These are phyloP conservation scores for Starmerella potacharoeniae DNA, from an alignment of 805 yeast genomes.

Conservation along the genomic window DNA sequence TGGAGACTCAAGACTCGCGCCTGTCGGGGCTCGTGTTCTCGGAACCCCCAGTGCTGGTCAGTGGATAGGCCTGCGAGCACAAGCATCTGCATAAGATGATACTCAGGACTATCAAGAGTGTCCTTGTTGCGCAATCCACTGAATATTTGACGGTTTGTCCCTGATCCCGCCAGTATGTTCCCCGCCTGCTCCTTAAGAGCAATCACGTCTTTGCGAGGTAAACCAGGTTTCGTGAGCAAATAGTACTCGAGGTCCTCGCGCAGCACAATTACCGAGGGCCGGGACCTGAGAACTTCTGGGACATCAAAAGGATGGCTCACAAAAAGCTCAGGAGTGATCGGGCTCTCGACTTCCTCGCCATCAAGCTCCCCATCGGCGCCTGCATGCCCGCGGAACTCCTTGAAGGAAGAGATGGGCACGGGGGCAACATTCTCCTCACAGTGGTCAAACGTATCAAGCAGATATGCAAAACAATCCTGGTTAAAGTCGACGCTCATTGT, in stretches of 20 bases:
- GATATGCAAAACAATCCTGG: slow-evolving; percentile 76
- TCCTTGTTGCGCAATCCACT: slow-evolving; percentile 48
- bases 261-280: slow-evolving; percentile 83
- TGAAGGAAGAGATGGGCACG: slow-evolving; percentile 16
- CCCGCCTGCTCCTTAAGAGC: slow-evolving; percentile 66
- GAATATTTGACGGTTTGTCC: slow-evolving; percentile 39
- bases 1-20: slow-evolving; percentile 80
- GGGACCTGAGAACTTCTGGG: slow-evolving; percentile 54
- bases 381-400: slow-evolving; percentile 3
- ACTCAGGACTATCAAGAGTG: slow-evolving; percentile 70
- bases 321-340: slow-evolving; percentile 11
- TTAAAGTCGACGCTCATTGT: slow-evolving; percentile 57
- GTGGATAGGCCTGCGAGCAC: slow-evolving; percentile 73
- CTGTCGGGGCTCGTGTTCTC: slow-evolving; percentile 77
- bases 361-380: slow-evolving; percentile 15
- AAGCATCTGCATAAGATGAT: slow-evolving; percentile 87
- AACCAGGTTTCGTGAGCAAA: slow-evolving; percentile 58
- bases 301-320: slow-evolving; percentile 11
- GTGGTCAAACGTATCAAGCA: slow-evolving; percentile 65
- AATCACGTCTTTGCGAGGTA: slow-evolving; percentile 44
- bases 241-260: slow-evolving; percentile 92
- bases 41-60: slow-evolving; percentile 70
- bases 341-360: slow-evolving; percentile 11
- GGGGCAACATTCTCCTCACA: slow-evolving; percentile 35
- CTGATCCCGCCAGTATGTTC: slow-evolving; percentile 44